Evolutionary conservation across 176 grass and related monocot genomes (phyloP), one percentile per base, ranked within the genome.

Genomic region (Avena sativa): DNA sequence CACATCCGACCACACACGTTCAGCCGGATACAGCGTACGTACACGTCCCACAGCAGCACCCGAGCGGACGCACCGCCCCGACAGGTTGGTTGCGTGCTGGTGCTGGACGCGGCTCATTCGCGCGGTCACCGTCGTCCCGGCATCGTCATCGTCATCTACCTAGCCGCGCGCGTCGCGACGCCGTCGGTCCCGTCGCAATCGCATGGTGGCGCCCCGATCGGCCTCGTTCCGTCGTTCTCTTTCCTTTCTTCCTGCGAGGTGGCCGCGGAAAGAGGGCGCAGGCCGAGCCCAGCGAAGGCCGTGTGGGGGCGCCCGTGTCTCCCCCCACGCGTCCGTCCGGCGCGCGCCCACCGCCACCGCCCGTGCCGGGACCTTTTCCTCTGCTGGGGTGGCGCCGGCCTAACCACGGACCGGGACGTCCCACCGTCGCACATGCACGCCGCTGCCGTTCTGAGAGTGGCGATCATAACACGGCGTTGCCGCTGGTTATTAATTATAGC

Each of bases 391-490:
- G 71, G 46, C 25, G 25, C 71, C 72, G 46, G 88, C 73, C 84
- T 49, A 78, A 83, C 79, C 80, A 72, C 20, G 65, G 89, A 87
- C 15, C 1, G 28, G 17, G 74, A 91, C 56, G 85, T 72, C 85
- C 69, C 81, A 80, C 81, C 76, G 12, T 51, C 81, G 19, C 65
- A 32, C 89, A 48, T 70, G 67, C 17, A 52, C 15, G 17, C 61
- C 36, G 5, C 0, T 69, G 57, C n/a, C 19, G 83, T 51, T 50
- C 69, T 2, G 21, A 8, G 44, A 73, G 34, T 20, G 1, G 83
- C n/a, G 46, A 14, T 25, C 1, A 49, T 19, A 53, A 51, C 14
- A 8, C 79, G 40, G 78, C n/a, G 78, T 63, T 13, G 71, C 71
- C 11, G 73, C 73, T 26, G 49, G 26, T 76, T 15, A 11, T 9